A percentile compares a stretch with the other conserved stretches of the same genome.
phyloP scores from a whole-genome alignment of 2,329 filamentous ascomycete genomes.

The Fusarium devonianum region DNA sequence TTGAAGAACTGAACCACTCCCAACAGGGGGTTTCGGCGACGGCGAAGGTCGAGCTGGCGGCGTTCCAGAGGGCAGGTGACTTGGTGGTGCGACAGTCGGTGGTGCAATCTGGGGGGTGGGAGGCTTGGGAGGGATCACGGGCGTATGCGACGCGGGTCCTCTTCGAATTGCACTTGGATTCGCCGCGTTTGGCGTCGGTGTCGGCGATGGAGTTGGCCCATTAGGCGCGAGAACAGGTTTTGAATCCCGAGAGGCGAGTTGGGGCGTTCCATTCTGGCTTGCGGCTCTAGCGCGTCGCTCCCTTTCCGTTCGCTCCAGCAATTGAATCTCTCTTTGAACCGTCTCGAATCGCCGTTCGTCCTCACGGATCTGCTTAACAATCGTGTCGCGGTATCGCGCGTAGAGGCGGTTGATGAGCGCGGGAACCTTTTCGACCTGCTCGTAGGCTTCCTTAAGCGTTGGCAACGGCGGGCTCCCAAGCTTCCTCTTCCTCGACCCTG shows the following conservation, averaged over 20 bases:
- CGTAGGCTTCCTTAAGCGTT: conserved; percentile 69
- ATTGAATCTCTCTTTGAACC: conserved; percentile 71
- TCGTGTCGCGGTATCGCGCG: conserved; percentile 72
- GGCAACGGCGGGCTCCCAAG: conserved; percentile 69
- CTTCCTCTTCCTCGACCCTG: conserved; percentile 77
- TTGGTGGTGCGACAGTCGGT: conserved; percentile 41
- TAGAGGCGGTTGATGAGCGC: conserved; percentile 77
- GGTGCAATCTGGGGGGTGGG: conserved; percentile 33
- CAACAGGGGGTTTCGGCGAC: conserved; percentile 43
- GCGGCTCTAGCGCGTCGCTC: conserved; percentile 49
- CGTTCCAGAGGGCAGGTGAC: conserved; percentile 40
- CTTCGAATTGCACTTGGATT: conserved; percentile 39
- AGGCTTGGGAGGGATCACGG: conserved; percentile 48
- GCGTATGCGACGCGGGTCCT: conserved; percentile 43
- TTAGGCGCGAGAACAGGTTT: conserved; percentile 40
- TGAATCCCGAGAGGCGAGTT: conserved; percentile 45
- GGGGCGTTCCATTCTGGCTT: conserved; percentile 46
- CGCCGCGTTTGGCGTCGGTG: conserved; percentile 25
- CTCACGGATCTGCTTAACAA: conserved; percentile 73
- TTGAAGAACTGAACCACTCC: conserved; percentile 47
- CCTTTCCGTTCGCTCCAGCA: conserved; percentile 64
- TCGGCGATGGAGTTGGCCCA: conserved; percentile 36
- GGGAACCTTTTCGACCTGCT: conserved; percentile 73
- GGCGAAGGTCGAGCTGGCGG: conserved; percentile 42
- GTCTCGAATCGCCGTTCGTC: conserved; percentile 73